Evolutionary conservation across 2,329 filamentous ascomycete species (phyloP).

Genomic region (Cercospora janseana): DNA sequence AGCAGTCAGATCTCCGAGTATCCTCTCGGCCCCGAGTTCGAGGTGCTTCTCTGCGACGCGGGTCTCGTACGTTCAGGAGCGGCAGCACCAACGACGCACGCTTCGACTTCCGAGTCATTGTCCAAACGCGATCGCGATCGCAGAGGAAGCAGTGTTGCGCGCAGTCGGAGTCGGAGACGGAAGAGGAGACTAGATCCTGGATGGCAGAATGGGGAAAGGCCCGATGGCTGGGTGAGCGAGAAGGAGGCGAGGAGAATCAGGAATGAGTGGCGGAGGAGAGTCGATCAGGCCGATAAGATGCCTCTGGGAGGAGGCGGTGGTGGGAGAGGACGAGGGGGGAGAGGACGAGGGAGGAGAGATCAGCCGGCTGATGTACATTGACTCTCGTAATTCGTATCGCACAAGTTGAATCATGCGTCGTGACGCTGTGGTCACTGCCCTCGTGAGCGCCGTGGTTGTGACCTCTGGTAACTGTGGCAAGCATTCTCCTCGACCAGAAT

Average conservation of each 20-base stretch:
- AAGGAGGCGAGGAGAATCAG: slow-evolving; percentile 33
- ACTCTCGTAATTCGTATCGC: no score
- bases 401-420: no score
- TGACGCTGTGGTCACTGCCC: no score
- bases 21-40: slow-evolving; percentile 38
- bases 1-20: slow-evolving; percentile 35
- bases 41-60: slow-evolving; percentile 35
- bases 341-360: background rate
- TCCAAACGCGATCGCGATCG: slow-evolving; percentile 13
- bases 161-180: slow-evolving; percentile 19
- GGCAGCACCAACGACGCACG: no score
- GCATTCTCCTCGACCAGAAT: no score
- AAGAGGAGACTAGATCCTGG: slow-evolving; percentile 31
- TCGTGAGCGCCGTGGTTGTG: no score
- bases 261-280: slow-evolving; percentile 24
- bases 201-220: slow-evolving; percentile 38
- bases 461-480: no score
- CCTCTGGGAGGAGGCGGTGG: slow-evolving; percentile 1
- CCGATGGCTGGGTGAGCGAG: slow-evolving; percentile 35
- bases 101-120: background rate
- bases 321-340: no score
- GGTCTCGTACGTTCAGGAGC: slow-evolving; percentile 30
- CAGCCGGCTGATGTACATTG: slow-evolving; percentile 2
- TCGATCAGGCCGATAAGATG: slow-evolving; percentile 13
- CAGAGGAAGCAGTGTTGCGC: slow-evolving; percentile 8